phyloP scores from a whole-genome alignment of 2,329 filamentous ascomycete species.

The Spiromastix sp. region DNA sequence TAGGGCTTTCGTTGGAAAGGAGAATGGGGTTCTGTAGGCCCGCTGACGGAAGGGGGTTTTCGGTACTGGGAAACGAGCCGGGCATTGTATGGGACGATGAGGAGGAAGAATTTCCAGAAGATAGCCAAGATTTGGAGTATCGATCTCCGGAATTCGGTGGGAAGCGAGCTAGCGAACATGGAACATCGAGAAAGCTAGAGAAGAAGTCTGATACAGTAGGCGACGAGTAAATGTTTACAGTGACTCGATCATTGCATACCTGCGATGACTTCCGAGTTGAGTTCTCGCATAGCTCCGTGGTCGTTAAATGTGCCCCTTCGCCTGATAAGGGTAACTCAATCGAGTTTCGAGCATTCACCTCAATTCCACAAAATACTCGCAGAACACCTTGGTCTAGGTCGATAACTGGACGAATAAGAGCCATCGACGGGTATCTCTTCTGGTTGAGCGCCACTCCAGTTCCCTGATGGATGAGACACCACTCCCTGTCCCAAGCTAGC shows the following conservation, averaged over 20 bases:
- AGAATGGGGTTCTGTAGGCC: slow-evolving; percentile 50
- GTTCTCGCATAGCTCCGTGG: slow-evolving; percentile 47
- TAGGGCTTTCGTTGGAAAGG: slow-evolving; percentile 87
- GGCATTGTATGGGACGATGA: slow-evolving; percentile 29
- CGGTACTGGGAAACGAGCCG: slow-evolving; percentile 41
- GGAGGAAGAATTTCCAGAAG: slow-evolving; percentile 27
- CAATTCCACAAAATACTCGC: slow-evolving; percentile 40
- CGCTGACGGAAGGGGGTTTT: slow-evolving; percentile 42
- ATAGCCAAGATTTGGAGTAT: slow-evolving; percentile 61
- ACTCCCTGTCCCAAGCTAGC: slow-evolving; percentile 88
- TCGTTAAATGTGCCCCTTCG: slow-evolving; percentile 43
- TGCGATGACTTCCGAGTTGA: slow-evolving; percentile 43
- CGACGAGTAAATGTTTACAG: slow-evolving; percentile 60
- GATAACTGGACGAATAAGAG: slow-evolving; percentile 63
- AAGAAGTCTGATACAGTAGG: slow-evolving; percentile 64
- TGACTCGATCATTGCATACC: slow-evolving; percentile 74
- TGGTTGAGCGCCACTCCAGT: slow-evolving; percentile 79
- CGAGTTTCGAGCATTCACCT: slow-evolving; percentile 17
- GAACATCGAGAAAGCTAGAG: slow-evolving; percentile 60
- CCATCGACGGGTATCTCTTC: slow-evolving; percentile 82
- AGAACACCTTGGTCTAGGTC: slow-evolving; percentile 61
- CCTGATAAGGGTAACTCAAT: slow-evolving; percentile 28
- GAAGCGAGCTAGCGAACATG: slow-evolving; percentile 76
- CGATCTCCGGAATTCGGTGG: slow-evolving; percentile 58
- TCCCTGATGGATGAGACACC: slow-evolving; percentile 83